A percentile compares a stretch with the other conserved stretches of the same genome.
phyloP scores from a whole-genome alignment of 2,329 filamentous ascomycete species.

The Pseudodiploospora longispora region DNA sequence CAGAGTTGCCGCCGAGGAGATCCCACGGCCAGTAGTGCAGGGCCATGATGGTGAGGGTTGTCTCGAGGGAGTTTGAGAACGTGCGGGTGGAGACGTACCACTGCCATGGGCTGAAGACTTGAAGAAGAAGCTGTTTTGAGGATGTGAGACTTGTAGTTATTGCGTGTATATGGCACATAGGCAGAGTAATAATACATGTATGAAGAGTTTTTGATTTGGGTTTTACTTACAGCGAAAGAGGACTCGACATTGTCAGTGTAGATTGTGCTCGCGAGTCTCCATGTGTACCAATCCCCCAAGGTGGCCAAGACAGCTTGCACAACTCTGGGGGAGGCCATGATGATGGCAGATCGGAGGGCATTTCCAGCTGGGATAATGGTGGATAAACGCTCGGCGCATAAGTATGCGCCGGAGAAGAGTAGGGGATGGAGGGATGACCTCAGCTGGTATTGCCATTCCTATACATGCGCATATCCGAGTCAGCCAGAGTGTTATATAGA shows the following conservation, averaged over 20 bases:
- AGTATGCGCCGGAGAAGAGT: slow-evolving; percentile 73
- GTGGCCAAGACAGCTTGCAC: slow-evolving; percentile 73
- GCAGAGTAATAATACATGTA: not conserved
- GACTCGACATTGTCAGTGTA: slow-evolving; percentile 57
- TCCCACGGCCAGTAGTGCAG: slow-evolving; percentile 84
- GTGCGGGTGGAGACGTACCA: slow-evolving; percentile 93
- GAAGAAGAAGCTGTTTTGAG: slow-evolving; percentile 24
- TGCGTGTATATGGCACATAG: too few relatives aligned
- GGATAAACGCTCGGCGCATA: slow-evolving; percentile 49
- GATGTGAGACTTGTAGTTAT: not conserved
- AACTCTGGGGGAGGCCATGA: slow-evolving; percentile 65
- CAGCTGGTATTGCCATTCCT: slow-evolving; percentile 91
- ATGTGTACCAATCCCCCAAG: slow-evolving; percentile 76
- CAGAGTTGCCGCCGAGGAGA: slow-evolving; percentile 38
- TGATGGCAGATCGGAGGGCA: slow-evolving; percentile 52
- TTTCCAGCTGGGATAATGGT: slow-evolving; percentile 44
- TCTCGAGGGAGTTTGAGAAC: slow-evolving; percentile 90
- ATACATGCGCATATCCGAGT: slow-evolving; percentile 8
- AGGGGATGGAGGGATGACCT: slow-evolving; percentile 88
- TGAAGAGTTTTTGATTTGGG: not conserved
- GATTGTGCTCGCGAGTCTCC: slow-evolving; percentile 66
- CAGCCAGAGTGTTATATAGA: slow-evolving; percentile 4
- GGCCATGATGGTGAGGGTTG: slow-evolving; percentile 73
- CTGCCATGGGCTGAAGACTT: slow-evolving; percentile 61
- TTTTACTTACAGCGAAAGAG: slow-evolving; percentile 57